Evolutionary conservation across 2,329 filamentous ascomycete genomes (phyloP), one percentile per base, ranked within the genome.

Genomic region (Xenosphaeropsis pyriputrescens): DNA sequence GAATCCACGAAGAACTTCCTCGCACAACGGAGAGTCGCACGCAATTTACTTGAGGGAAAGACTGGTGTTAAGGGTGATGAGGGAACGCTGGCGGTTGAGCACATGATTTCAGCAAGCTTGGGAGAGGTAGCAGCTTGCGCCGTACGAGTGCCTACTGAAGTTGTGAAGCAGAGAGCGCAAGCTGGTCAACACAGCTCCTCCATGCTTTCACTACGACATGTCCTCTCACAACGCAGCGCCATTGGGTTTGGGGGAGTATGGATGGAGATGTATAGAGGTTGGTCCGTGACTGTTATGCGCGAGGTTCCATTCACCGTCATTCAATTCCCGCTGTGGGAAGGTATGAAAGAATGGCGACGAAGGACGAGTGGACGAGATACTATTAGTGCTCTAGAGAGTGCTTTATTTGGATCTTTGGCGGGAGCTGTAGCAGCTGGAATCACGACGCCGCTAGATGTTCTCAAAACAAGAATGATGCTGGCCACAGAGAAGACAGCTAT

Each of bases 261-360:
- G 68, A 65, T 72, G 43, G 88, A 95, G 60, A 61, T 98, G 39
- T 98, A 98, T 59, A 71, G 91, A 29, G 91, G 93, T 2, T 94
- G 86, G 71, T 73, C 76, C 14, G 86, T 96, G 49, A 98, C 91
- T 2, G 79, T 98, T 37, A 80, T 95, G 63, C 76, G 91, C 41
- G 91, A 98, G 65, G 88, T 98, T 43, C 91, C 91, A 4, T 98
- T 98, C 53, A 96, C 93, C 2, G 79, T 95, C 8, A 82, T 98
- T 45, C 91, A 98, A 60, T 98, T 98, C 57, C 91, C 91, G 34
- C 70, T 98, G 45, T 98, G 91, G 91, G 91, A 98, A 61, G 76
- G 71, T 4, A 72, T 96, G 69, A 96, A 95, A 68, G 66, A 67
- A 32, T 84, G 74, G 70, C 67, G 76, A 5, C 59, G 68, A 32